Percentiles rank a stretch among this genome's conserved stretches.
Conservation (phyloP, 768 basidiomycete species). For the Tulasnella sp. region DNA sequence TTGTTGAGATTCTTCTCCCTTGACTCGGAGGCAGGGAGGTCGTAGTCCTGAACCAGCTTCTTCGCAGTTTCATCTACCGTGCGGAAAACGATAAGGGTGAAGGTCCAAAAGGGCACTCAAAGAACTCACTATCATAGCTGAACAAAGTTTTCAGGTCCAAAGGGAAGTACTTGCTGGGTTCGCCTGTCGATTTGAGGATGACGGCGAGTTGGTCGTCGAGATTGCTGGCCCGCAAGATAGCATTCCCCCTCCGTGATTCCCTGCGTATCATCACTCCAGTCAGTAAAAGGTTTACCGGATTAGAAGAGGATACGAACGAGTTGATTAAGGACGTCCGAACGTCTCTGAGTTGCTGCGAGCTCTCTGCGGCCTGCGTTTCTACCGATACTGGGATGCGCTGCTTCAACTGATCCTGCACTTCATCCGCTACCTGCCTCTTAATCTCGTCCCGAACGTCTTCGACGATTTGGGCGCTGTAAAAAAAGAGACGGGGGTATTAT, state of each 20-base stretch:
- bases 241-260: slow-evolving; percentile 42
- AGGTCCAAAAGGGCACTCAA: neutral
- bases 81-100: neutral
- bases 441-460: slow-evolving; percentile 20
- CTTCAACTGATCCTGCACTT: slow-evolving; percentile 32
- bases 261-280: slow-evolving; percentile 26
- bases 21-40: slow-evolving; percentile 37
- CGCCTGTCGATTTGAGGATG: slow-evolving; percentile 46
- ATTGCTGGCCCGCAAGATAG: slow-evolving; percentile 33
- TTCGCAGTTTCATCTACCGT: slow-evolving; percentile 36
- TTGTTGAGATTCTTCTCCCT: slow-evolving; percentile 43
- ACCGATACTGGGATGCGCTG: neutral
- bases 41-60: slow-evolving; percentile 44
- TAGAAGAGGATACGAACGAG: slow-evolving; percentile 34
- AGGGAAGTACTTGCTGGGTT: slow-evolving; percentile 43
- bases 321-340: slow-evolving; percentile 41
- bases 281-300: neutral
- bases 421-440: slow-evolving; percentile 30
- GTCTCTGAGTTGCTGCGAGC: slow-evolving; percentile 39
- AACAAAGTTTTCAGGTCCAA: slow-evolving; percentile 44
- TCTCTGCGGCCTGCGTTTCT: slow-evolving; percentile 34
- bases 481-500: neutral
- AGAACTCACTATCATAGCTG: slow-evolving; percentile 45
- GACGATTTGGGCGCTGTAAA: slow-evolving; percentile 1
- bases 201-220: slow-evolving; percentile 41